Evolutionary conservation across 1,284 basidiomycete species (phyloP).

Genomic region (Cerioporus squamosus): DNA sequence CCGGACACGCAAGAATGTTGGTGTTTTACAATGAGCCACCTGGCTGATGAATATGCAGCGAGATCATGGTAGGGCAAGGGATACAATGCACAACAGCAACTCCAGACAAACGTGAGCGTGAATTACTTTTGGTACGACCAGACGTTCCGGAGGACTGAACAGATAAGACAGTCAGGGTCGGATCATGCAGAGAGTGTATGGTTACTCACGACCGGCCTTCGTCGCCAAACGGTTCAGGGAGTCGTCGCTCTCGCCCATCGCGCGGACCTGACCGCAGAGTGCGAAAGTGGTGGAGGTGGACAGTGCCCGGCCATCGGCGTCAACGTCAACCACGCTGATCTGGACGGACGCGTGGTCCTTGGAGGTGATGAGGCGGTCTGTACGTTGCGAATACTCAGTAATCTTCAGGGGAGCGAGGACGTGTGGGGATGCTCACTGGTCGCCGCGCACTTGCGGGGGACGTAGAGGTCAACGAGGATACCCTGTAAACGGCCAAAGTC

Average conservation of each 20-base stretch:
- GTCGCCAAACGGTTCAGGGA: constrained; percentile 97
- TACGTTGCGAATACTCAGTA: background rate
- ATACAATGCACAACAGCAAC: constrained; percentile 22
- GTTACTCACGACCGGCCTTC: constrained; percentile 88
- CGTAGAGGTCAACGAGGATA: constrained; percentile 99
- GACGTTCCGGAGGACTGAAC: constrained; percentile 74
- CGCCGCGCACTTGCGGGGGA: constrained; percentile 98
- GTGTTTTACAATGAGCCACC: constrained; percentile 20
- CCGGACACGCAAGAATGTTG: background rate
- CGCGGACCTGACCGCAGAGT: constrained; percentile 92
- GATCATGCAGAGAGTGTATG: constrained; percentile 6
- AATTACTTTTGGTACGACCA: constrained; percentile 78
- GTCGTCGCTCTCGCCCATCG: constrained; percentile 96
- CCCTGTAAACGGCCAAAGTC: constrained; percentile 58
- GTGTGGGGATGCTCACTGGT: constrained; percentile 66
- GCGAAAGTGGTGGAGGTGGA: constrained; percentile 91
- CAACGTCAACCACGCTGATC: constrained; percentile 94
- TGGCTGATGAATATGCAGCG: constrained; percentile 12
- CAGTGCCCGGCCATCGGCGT: constrained; percentile 89
- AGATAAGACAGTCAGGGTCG: background rate
- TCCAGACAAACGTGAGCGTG: constrained; percentile 7
- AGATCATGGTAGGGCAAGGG: constrained; percentile 15
- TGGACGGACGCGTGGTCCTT: constrained; percentile 99
- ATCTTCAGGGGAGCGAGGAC: background rate
- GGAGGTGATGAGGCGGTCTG: constrained; percentile 95